Evolutionary conservation across 495 filamentous ascomycete genomes (phyloP), one percentile per base, ranked within the genome.

Genomic region (Recurvomyces mirabilis): DNA sequence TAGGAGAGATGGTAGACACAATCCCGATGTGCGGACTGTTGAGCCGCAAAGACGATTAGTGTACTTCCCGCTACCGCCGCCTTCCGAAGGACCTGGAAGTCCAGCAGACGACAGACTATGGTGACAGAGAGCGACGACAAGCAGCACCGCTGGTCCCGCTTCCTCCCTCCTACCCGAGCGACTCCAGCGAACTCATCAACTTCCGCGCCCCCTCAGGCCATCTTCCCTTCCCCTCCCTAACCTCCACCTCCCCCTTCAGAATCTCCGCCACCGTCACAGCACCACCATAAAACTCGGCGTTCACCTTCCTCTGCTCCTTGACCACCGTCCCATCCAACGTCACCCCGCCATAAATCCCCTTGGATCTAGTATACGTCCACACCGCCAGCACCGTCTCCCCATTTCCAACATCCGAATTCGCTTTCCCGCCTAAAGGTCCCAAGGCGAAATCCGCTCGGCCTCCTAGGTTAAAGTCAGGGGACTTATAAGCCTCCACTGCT

Each of bases 361-460:
- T 74, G 48, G 81, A 82, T 61, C 89, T 93, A 49, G 93, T 74
- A 48, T 93, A 94, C 7, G 79, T 87, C 67, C 81, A 84, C 28
- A 82, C 63, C n/a, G 26, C 9, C 9, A n/a, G 26, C 0, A n/a
- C n/a, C n/a, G 82, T 64, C 3, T 78, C 82, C 18, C 79, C 73
- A 20, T 19, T 14, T 4, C 14, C 9, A 14, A n/a, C 7, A n/a
- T n/a, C n/a, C n/a, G n/a, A n/a, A n/a, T n/a, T n/a, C n/a, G n/a
- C n/a, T 5, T 38, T 38, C 23, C 79, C 63, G 5, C 82, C 80
- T 15, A 88, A 70, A 3, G 84, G 84, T 0, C 85, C 85, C 11
- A 83, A 77, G 7, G 78, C 71, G 11, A 81, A 30, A 30, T 30
- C 26, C 26, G n/a, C 26, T 9, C 26, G 77, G 21, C 75, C 75